phyloP scores from a whole-genome alignment of 2,329 filamentous ascomycete genomes.

The Botrytis fragariae region DNA sequence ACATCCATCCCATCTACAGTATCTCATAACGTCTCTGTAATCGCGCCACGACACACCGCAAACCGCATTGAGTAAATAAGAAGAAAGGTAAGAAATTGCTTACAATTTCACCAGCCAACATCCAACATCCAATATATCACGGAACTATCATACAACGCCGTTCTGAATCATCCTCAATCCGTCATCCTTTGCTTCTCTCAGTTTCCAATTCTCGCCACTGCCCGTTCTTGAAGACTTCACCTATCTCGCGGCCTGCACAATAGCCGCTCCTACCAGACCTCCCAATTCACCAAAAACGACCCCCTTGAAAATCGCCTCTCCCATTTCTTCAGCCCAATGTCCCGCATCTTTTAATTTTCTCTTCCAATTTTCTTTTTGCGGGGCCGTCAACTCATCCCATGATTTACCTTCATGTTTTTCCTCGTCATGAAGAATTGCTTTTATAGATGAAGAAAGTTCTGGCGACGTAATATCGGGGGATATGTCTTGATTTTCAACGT shows the following conservation, averaged over 20 bases:
- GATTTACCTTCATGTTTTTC: conserved; percentile 29
- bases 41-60: background rate
- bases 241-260: conserved; percentile 22
- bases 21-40: background rate
- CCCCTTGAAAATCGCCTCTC: conserved; percentile 37
- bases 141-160: background rate
- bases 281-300: conserved; percentile 38
- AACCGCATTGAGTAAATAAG: background rate
- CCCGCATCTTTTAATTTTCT: conserved; percentile 36
- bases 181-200: background rate
- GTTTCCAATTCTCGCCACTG: background rate
- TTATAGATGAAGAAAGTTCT: conserved; percentile 12
- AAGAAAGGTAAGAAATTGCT: background rate
- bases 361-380: conserved; percentile 36
- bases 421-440: conserved; percentile 33
- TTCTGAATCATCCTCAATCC: background rate
- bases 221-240: background rate
- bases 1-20: background rate
- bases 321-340: conserved; percentile 37
- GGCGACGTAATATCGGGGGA: background rate
- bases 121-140: background rate
- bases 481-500: background rate
- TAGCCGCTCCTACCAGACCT: conserved; percentile 34
- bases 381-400: conserved; percentile 35
- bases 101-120: background rate